A percentile compares a stretch with the other conserved stretches of the same genome.
Evolutionary conservation across 106 monocot genomes (phyloP).

Genomic region (Gastrodia elata): DNA sequence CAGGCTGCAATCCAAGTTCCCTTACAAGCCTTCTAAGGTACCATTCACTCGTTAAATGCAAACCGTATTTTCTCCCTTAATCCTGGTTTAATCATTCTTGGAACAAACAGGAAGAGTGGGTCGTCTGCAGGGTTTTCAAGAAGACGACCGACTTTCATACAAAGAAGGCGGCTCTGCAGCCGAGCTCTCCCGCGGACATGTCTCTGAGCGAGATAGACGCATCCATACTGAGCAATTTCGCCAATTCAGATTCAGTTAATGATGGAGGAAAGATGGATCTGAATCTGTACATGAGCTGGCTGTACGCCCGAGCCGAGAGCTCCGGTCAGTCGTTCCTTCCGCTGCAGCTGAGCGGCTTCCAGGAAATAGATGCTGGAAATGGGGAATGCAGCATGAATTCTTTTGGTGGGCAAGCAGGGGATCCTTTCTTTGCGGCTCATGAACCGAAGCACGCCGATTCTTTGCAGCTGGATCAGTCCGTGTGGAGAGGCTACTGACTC

Average conservation of each 20-base stretch:
- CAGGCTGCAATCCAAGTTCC: constrained; percentile 34
- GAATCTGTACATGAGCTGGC: constrained; percentile 31
- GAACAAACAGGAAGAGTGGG: constrained; percentile 70
- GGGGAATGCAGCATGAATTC: constrained; percentile 16
- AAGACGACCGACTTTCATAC: constrained; percentile 23
- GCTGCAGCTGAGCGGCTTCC: constrained; percentile 18
- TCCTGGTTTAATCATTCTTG: too few relatives aligned
- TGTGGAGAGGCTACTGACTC: constrained; percentile 24
- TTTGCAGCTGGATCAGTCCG: constrained; percentile 12
- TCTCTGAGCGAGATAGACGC: constrained; percentile 27
- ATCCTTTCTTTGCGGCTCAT: not conserved
- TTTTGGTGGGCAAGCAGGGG: constrained; percentile 10
- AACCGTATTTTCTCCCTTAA: too few relatives aligned
- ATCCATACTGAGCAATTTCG: constrained; percentile 20
- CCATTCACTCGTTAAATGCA: too few relatives aligned
- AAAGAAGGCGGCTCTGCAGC: not conserved
- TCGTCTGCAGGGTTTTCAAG: constrained; percentile 65
- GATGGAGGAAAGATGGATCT: constrained; percentile 12
- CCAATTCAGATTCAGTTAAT: constrained; percentile 13
- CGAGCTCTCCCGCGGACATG: constrained; percentile 6
- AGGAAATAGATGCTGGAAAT: not conserved
- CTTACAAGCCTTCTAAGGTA: constrained; percentile 54
- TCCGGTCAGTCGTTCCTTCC: constrained; percentile 3
- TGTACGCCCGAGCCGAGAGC: constrained; percentile 14
- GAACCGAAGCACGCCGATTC: constrained; percentile 9